These are phyloP conservation scores for Gynandropsis gynandra DNA, from an alignment of 345 rosid species.

Conservation along the genomic window DNA sequence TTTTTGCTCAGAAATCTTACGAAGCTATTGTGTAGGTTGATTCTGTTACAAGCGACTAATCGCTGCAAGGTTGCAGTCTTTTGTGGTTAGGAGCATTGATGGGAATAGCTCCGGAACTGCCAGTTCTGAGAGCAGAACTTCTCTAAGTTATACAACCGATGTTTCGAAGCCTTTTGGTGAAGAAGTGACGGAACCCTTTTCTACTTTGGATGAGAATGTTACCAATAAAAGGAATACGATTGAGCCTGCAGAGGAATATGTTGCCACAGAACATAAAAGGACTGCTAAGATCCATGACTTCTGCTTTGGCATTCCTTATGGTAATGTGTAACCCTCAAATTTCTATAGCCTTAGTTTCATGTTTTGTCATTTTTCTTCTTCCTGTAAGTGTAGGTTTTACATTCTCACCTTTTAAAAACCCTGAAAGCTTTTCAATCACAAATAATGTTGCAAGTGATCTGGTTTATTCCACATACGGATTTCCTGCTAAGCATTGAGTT, in stretches of 20 bases:
- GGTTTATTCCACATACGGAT: neutral
- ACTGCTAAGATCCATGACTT: conserved; percentile 85
- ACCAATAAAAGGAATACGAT: conserved; percentile 12
- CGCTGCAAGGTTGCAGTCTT: conserved; percentile 31
- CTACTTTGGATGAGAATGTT: conserved; percentile 22
- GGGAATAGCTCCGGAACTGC: conserved; percentile 31
- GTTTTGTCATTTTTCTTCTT: neutral
- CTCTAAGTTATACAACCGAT: conserved; percentile 35
- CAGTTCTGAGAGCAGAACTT: conserved; percentile 25
- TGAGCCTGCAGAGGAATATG: conserved; percentile 35
- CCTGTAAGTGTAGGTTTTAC: neutral
- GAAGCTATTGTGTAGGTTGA: conserved; percentile 7
- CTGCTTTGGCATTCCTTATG: conserved; percentile 92
- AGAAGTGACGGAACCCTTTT: conserved; percentile 24
- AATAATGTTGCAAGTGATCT: neutral
- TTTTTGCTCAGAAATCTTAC: neutral
- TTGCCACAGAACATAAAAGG: conserved; percentile 27
- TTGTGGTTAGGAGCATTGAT: conserved; percentile 43
- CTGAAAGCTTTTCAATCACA: neutral
- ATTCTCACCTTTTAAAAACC: neutral
- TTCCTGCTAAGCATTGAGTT: neutral
- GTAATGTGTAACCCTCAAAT: conserved; percentile 26
- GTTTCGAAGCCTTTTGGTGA: conserved; percentile 40
- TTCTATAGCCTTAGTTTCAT: neutral
- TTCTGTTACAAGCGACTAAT: conserved; percentile 10